Conservation (phyloP, 495 filamentous ascomycete species). For the Usnea hakonensis region DNA sequence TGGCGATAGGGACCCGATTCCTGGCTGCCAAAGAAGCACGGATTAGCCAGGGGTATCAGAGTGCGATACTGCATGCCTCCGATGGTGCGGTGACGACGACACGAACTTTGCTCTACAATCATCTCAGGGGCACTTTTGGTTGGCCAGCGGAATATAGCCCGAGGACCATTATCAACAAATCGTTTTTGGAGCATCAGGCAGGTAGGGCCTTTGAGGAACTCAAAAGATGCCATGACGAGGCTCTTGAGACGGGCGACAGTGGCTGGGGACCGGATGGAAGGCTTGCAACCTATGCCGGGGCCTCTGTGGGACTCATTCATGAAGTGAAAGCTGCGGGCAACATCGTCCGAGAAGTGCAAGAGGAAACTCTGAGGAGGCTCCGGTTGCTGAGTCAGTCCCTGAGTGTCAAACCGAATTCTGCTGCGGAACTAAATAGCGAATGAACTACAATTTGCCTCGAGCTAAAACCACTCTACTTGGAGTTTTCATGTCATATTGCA, state of each 20-base stretch:
- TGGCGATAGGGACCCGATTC: constrained; percentile 65
- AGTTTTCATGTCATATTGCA: neutral
- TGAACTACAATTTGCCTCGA: no score
- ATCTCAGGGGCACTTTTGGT: constrained; percentile 54
- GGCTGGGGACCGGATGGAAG: constrained; percentile 58
- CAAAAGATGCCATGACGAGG: constrained; percentile 51
- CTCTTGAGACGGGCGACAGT: constrained; percentile 43
- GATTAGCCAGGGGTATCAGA: constrained; percentile 51
- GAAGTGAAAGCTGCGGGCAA: constrained; percentile 36
- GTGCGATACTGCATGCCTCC: constrained; percentile 49
- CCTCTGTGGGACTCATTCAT: constrained; percentile 44
- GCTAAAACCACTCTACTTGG: neutral
- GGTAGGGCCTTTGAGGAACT: constrained; percentile 53
- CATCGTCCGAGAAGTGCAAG: constrained; percentile 36
- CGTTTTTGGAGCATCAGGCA: constrained; percentile 47
- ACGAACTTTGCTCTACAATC: constrained; percentile 63
- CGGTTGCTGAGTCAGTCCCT: no score
- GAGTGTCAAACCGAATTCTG: no score
- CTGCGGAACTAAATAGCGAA: no score
- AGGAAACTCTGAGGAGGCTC: constrained; percentile 17
- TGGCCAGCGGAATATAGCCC: constrained; percentile 63
- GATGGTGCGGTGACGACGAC: constrained; percentile 60
- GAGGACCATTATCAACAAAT: constrained; percentile 54
- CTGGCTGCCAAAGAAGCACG: constrained; percentile 58
- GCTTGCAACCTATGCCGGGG: constrained; percentile 64